Percentiles rank a stretch among this genome's conserved stretches.
Evolutionary conservation across 805 yeast species (phyloP).

Genomic region (Candida cerambycidarum): DNA sequence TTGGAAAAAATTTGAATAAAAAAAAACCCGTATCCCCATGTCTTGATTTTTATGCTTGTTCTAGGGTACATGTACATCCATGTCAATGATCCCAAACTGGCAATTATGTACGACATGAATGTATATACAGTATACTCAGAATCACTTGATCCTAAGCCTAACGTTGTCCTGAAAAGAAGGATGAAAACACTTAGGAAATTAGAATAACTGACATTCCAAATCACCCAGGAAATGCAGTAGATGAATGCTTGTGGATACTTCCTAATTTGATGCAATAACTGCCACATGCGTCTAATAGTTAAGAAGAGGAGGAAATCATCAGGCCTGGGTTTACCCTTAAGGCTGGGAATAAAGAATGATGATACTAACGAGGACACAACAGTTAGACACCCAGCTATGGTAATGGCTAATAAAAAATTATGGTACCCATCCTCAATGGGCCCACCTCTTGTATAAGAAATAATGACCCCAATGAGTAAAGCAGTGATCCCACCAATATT

Average conservation of each 20-base stretch:
- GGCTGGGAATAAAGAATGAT: conserved; percentile 30
- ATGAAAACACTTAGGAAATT: conserved; percentile 37
- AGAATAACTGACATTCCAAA: conserved; percentile 38
- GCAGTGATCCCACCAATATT: conserved; percentile 41
- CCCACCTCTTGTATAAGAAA: conserved; percentile 26
- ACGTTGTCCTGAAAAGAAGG: conserved; percentile 37
- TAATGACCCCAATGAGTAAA: conserved; percentile 36
- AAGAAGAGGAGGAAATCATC: conserved; percentile 24
- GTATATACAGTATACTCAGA: conserved; percentile 40
- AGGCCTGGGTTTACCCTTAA: conserved; percentile 26
- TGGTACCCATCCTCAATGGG: conserved; percentile 28
- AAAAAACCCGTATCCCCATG: conserved; percentile 37
- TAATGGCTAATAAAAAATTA: conserved; percentile 37
- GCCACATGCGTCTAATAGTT: conserved; percentile 25
- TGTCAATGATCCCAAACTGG: conserved; percentile 31
- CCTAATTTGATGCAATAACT: conserved; percentile 23
- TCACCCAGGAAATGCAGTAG: conserved; percentile 40
- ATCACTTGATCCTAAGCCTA: conserved; percentile 39
- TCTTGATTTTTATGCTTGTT: conserved; percentile 23
- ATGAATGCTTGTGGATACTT: conserved; percentile 34
- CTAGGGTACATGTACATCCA: conserved; percentile 40
- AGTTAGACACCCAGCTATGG: conserved; percentile 39
- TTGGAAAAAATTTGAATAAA: conserved; percentile 30
- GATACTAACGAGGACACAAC: conserved; percentile 23
- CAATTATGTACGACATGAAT: conserved; percentile 35